Evolutionary conservation across 331 rosid genomes (phyloP), one percentile per base, ranked within the genome.

Genomic region (Pyrus hybrid): DNA sequence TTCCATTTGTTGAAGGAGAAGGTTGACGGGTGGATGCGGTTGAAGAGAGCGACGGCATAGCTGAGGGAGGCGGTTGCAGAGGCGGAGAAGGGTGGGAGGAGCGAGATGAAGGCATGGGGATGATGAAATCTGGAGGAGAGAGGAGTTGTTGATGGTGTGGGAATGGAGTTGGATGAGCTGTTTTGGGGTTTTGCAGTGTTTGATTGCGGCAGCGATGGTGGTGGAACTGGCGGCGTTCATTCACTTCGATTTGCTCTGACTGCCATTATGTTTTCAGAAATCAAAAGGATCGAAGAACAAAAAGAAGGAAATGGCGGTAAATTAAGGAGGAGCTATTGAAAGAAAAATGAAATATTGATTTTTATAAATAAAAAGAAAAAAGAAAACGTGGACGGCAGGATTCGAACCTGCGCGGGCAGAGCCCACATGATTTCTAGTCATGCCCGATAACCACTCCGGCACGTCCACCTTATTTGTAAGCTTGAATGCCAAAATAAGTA

Each of bases 371-470:
- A 49, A 49, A 49, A 5, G 0, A 56, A 18, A 20, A 20, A 12
- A 23, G 47, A 71, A 41, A 3, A 0, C 92, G 97, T 93, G 93
- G 63, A 83, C 91, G 93, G 94, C 91, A 90, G 94, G 93, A 93
- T 91, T 93, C 97, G 91, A 93, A 93, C 98, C 91, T 91, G 91
- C 96, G 93, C 98, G 90, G 93, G 96, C 96, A 86, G 13, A 93
- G 97, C 94, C 96, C 98, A 89, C 96, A 91, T 87, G 97, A 93
- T 89, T 93, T 93, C 97, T 89, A 91, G 90, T 93, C 97, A 90
- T 93, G 93, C 97, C 94, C 97, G 97, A 91, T 93, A 93, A 93
- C 97, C 96, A 93, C 98, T 91, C 97, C 96, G 93, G 98, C 97
- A 87, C 82, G 85, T 72, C 83, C 86, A 81, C 77, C 2, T 0